phyloP scores from a whole-genome alignment of 1,284 basidiomycete genomes.

The Trichosporon sp. region DNA sequence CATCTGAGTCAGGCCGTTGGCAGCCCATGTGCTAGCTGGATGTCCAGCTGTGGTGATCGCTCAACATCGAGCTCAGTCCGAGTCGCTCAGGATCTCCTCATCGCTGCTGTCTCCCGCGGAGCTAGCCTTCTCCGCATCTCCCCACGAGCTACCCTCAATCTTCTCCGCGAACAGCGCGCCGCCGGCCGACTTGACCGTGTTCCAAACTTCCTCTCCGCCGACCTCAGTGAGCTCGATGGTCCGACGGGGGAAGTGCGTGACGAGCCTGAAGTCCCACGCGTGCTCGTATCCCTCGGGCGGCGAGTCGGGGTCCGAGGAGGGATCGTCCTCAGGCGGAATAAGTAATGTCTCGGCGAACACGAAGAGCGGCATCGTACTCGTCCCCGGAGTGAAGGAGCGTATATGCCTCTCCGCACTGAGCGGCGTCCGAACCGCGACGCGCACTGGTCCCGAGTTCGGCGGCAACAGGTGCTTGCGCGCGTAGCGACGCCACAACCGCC shows the following conservation, averaged over 20 bases:
- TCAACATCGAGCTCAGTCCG: not conserved
- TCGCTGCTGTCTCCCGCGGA: slow-evolving; percentile 21
- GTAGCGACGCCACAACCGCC: slow-evolving; percentile 38
- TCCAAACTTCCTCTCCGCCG: slow-evolving; percentile 37
- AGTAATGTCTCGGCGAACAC: slow-evolving; percentile 45
- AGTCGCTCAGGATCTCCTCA: slow-evolving; percentile 23
- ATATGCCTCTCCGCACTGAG: slow-evolving; percentile 33
- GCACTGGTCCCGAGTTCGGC: slow-evolving; percentile 22
- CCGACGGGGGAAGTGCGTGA: slow-evolving; percentile 41
- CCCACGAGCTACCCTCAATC: slow-evolving; percentile 31
- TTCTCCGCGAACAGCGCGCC: slow-evolving; percentile 45
- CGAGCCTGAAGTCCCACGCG: slow-evolving; percentile 31
- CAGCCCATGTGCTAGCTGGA: too few species aligned
- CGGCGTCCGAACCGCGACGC: slow-evolving; percentile 38
- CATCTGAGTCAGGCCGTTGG: too few species aligned
- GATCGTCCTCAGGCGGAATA: slow-evolving; percentile 23
- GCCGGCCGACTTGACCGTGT: slow-evolving; percentile 35
- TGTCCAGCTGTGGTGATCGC: too few species aligned
- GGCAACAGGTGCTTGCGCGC: slow-evolving; percentile 38
- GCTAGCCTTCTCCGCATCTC: slow-evolving; percentile 21
- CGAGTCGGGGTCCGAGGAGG: slow-evolving; percentile 27
- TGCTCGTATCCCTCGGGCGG: slow-evolving; percentile 38
- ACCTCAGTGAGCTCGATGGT: slow-evolving; percentile 29
- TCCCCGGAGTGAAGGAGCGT: slow-evolving; percentile 25
- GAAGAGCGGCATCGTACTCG: slow-evolving; percentile 34